These are phyloP conservation scores for Paramecium biaurelia DNA, from an alignment of 73 alveolate genomes.

Conservation along the genomic window DNA sequence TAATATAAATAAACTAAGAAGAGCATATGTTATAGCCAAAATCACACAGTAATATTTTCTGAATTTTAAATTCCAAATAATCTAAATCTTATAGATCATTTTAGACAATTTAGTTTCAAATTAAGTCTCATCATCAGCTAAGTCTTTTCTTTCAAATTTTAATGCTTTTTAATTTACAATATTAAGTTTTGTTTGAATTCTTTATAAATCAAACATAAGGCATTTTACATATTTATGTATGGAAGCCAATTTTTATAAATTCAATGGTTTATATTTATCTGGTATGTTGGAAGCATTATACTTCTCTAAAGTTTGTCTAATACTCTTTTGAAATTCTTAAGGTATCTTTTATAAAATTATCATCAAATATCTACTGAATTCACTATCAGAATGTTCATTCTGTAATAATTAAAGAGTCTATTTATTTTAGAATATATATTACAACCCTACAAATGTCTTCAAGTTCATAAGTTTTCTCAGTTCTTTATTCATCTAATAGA, in stretches of 20 bases:
- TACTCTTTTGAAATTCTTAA: not conserved
- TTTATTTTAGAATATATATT: not conserved
- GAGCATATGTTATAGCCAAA: not conserved
- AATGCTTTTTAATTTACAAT: not conserved
- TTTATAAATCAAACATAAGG: slow-evolving; percentile 12
- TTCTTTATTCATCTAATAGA: slow-evolving; percentile 32
- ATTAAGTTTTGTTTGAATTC: slow-evolving; percentile 49
- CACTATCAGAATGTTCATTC: slow-evolving; percentile 19
- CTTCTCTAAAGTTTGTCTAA: not conserved
- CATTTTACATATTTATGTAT: slow-evolving; percentile 16
- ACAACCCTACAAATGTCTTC: slow-evolving; percentile 50
- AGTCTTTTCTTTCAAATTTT: not conserved
- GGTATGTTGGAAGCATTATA: slow-evolving; percentile 37
- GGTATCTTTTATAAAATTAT: slow-evolving; percentile 29
- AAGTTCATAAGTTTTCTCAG: slow-evolving; percentile 29
- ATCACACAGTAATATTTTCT: not conserved
- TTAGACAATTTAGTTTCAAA: slow-evolving; percentile 10
- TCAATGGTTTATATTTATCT: slow-evolving; percentile 12
- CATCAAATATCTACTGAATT: slow-evolving; percentile 32
- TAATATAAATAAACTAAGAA: not conserved
- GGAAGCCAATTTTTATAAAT: slow-evolving; percentile 7
- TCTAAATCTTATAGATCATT: not conserved
- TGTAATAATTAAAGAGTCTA: not conserved
- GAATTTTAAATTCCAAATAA: slow-evolving; percentile 50
- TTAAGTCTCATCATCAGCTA: not conserved